Conservation (phyloP, 345 rosid species). For the Populus alba region DNA sequence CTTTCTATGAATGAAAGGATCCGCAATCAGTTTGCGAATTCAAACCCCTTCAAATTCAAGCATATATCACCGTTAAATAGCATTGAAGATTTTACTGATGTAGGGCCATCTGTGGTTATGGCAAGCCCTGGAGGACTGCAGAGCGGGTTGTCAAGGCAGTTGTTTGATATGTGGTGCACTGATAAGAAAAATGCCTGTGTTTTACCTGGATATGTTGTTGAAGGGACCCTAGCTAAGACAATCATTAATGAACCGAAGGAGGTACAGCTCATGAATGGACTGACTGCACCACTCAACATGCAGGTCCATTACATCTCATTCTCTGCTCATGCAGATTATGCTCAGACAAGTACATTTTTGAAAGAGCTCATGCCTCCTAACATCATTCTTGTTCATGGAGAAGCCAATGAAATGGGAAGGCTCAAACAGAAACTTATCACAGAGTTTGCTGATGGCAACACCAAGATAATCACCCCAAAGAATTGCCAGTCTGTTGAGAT, state of each 20-base stretch:
- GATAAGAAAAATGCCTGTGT: constrained; percentile 88
- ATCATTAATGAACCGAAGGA: constrained; percentile 89
- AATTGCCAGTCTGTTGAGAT: constrained; percentile 88
- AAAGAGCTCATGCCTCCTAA: constrained; percentile 94
- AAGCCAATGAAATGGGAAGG: constrained; percentile 91
- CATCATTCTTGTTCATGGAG: constrained; percentile 91
- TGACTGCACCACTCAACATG: constrained; percentile 82
- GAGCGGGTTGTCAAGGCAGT: constrained; percentile 85
- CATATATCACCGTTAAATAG: constrained; percentile 75
- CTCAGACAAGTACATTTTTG: constrained; percentile 89
- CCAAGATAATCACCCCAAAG: constrained; percentile 77
- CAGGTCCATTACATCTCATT: constrained; percentile 89
- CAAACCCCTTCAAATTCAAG: constrained; percentile 94
- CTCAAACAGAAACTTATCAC: constrained; percentile 81
- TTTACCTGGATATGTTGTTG: constrained; percentile 82
- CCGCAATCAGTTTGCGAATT: constrained; percentile 81
- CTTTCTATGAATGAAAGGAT: constrained; percentile 93
- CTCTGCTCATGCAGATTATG: constrained; percentile 95
- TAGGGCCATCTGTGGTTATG: constrained; percentile 93
- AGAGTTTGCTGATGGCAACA: constrained; percentile 74
- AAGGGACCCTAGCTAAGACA: constrained; percentile 80
- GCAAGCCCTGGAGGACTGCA: constrained; percentile 94
- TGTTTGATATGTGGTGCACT: constrained; percentile 90
- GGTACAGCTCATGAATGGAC: constrained; percentile 92
- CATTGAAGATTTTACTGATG: constrained; percentile 81